Percentiles rank a stretch among this genome's conserved stretches.
Conservation (phyloP, 2,329 filamentous ascomycete genomes). For the Dothiorella sarmentorum region DNA sequence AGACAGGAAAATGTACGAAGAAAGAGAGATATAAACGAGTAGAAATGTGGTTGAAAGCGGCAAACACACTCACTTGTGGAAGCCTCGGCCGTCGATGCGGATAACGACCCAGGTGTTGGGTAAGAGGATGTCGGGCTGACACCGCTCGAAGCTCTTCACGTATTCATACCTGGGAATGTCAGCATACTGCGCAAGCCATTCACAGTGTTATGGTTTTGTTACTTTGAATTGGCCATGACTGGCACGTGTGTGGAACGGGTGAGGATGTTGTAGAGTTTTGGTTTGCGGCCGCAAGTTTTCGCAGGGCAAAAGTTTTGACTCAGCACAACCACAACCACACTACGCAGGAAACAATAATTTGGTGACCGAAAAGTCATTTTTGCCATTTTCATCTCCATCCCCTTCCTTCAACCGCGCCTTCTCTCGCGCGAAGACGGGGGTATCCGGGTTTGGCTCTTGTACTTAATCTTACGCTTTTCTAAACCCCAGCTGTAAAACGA, state of each 20-base stretch:
- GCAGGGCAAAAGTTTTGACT: neutral
- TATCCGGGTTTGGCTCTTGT: neutral
- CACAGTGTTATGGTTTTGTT: neutral
- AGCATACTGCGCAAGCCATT: neutral
- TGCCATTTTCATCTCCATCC: neutral
- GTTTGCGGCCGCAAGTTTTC: conserved; percentile 1
- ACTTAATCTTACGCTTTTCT: neutral
- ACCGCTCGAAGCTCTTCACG: conserved; percentile 75
- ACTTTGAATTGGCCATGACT: conserved; percentile 27
- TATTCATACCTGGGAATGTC: conserved; percentile 73
- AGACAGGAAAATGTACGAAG: neutral
- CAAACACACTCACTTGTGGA: conserved; percentile 68
- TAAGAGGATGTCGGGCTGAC: conserved; percentile 70
- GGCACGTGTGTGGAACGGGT: neutral
- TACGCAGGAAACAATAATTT: too few species aligned
- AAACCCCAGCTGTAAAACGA: neutral
- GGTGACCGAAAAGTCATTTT: conserved; percentile 14
- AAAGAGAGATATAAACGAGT: neutral
- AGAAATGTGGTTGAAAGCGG: conserved; percentile 1
- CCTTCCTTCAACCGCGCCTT: neutral
- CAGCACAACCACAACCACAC: too few species aligned
- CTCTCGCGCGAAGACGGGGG: neutral
- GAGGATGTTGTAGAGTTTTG: neutral
- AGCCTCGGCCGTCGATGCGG: conserved; percentile 87
- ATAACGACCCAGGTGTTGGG: conserved; percentile 96